Percentiles rank a stretch among this genome's conserved stretches.
phyloP scores from a whole-genome alignment of 192 early-diverging fungal species.

The Dimargaris xerosporica region DNA sequence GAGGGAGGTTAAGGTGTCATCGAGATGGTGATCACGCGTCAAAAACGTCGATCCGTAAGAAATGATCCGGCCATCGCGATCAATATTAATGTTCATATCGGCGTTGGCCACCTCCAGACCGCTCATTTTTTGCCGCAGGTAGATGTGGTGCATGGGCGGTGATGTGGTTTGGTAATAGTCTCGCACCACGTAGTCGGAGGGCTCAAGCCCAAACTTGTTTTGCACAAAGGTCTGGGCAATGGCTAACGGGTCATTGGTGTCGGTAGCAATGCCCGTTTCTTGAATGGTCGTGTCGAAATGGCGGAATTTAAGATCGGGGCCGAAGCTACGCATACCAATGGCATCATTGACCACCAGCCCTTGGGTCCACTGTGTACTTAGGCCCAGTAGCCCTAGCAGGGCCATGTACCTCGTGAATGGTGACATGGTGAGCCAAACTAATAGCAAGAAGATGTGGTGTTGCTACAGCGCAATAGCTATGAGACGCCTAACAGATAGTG shows the following conservation, averaged over 20 bases:
- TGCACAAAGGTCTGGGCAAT: not conserved
- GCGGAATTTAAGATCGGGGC: not conserved
- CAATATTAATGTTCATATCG: conserved; percentile 42
- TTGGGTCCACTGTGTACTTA: no score
- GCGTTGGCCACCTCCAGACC: conserved; percentile 43
- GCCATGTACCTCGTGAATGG: no score
- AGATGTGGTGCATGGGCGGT: conserved; percentile 27
- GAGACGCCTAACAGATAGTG: no score
- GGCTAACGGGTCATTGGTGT: not conserved
- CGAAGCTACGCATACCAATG: not conserved
- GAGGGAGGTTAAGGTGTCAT: no score
- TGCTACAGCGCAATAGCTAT: no score
- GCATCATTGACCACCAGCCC: no score
- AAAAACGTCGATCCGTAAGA: conserved; percentile 27
- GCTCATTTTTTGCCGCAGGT: conserved; percentile 36
- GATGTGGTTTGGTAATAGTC: not conserved
- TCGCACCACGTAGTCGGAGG: not conserved
- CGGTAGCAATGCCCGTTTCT: not conserved
- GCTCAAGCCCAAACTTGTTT: not conserved
- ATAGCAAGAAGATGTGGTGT: no score
- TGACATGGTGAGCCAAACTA: no score
- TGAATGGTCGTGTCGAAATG: not conserved
- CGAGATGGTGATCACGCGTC: not conserved
- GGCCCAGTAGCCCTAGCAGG: no score
- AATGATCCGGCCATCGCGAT: conserved; percentile 21